Conservation (phyloP, 345 rosid species). For the Rhodamnia argentea region DNA sequence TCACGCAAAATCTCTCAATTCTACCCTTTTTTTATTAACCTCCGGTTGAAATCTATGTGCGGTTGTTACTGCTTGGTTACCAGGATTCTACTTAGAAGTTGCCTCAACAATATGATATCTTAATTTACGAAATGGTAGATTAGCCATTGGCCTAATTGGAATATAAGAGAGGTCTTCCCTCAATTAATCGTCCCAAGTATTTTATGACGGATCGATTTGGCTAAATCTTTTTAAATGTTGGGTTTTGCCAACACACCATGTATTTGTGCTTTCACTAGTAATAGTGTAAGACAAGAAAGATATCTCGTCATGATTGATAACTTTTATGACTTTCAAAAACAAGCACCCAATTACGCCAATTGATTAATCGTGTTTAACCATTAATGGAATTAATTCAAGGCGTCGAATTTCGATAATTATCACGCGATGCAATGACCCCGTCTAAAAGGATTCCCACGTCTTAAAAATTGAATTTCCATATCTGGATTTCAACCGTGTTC, state of each 20-base stretch:
- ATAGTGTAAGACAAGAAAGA: not conserved
- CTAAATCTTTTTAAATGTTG: not conserved
- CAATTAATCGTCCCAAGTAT: not conserved
- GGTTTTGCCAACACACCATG: not conserved
- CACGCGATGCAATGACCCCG: rapidly evolving
- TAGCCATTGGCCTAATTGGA: not conserved
- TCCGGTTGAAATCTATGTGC: not conserved
- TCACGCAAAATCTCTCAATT: not conserved
- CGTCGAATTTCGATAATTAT: not conserved
- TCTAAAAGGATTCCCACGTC: not conserved
- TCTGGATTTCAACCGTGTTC: not conserved
- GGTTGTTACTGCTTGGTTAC: not conserved
- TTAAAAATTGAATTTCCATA: not conserved
- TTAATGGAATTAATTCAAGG: not conserved
- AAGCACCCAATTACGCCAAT: rapidly evolving
- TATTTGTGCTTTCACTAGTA: not conserved
- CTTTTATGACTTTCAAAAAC: not conserved
- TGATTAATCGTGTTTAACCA: not conserved
- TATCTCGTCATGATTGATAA: rapidly evolving
- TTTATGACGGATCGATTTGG: rapidly evolving
- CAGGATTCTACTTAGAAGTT: not conserved
- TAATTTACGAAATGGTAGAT: not conserved
- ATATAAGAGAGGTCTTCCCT: not conserved
- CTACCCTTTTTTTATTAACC: not conserved
- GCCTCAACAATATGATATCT: not conserved